These are phyloP conservation scores for Endocladia muricata DNA, from an alignment of 31 red algal species.

Conservation along the genomic window DNA sequence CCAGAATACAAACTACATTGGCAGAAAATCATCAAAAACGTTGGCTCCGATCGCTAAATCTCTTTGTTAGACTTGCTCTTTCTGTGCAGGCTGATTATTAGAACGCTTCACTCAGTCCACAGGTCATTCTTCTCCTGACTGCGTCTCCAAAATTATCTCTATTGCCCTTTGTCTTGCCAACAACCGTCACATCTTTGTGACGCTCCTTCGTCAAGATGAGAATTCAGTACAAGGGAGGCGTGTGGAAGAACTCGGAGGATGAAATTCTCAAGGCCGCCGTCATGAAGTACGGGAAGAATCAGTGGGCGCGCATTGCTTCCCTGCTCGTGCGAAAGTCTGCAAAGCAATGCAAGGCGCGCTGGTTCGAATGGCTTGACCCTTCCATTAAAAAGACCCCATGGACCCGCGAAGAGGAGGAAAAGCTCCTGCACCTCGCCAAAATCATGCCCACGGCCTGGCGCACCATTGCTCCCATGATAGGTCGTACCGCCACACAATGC, in stretches of 20 bases:
- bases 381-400: conserved; percentile 85
- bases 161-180: too few relatives aligned
- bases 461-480: conserved; percentile 87
- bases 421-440: conserved; percentile 84
- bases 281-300: conserved; percentile 89
- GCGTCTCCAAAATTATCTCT: too few relatives aligned
- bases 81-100: too few relatives aligned
- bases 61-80: too few relatives aligned
- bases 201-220: conserved; percentile 17
- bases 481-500: conserved; percentile 84
- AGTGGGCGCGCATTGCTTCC: conserved; percentile 88
- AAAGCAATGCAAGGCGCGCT: conserved; percentile 86
- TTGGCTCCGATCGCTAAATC: too few relatives aligned
- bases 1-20: too few relatives aligned
- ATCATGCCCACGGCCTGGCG: conserved; percentile 86
- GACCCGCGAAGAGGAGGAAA: conserved; percentile 84
- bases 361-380: conserved; percentile 92
- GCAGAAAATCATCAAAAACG: too few relatives aligned
- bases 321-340: conserved; percentile 85
- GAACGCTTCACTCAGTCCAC: too few relatives aligned
- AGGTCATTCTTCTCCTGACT: too few relatives aligned
- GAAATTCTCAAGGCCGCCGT: conserved; percentile 94
- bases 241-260: conserved; percentile 96
- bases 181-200: background rate
- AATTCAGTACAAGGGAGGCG: conserved; percentile 77